Conservation (phyloP, 2,329 filamentous ascomycete species). For the Pseudocercospora vitis region DNA sequence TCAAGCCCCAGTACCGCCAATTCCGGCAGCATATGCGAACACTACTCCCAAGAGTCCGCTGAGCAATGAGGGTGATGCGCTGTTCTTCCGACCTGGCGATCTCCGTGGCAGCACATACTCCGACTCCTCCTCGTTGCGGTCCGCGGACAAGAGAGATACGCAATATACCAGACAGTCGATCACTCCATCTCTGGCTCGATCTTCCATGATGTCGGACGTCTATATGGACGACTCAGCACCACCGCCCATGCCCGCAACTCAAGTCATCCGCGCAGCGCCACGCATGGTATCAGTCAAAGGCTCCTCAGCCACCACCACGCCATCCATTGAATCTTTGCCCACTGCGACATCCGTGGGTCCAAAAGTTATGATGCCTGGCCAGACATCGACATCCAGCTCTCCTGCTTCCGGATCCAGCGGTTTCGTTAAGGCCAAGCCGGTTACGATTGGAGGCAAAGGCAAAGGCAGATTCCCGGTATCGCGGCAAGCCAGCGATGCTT, state of each 20-base stretch:
- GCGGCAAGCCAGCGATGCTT: conserved; percentile 29
- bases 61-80: conserved; percentile 64
- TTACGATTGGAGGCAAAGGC: conserved; percentile 45
- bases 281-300: conserved; percentile 86
- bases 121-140: conserved; percentile 59
- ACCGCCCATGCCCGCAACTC: conserved; percentile 75
- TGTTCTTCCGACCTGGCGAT: conserved; percentile 91
- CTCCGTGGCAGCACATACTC: conserved; percentile 90
- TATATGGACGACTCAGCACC: conserved; percentile 90
- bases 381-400: conserved; percentile 34
- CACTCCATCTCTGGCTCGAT: conserved; percentile 50
- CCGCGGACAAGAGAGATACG: conserved; percentile 35
- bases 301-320: conserved; percentile 14
- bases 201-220: conserved; percentile 81
- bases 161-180: conserved; percentile 49
- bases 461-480: conserved; percentile 37
- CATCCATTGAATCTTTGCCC: conserved; percentile 14
- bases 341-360: conserved; percentile 17
- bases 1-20: conserved; percentile 82
- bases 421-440: conserved; percentile 47
- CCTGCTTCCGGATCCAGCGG: conserved; percentile 34
- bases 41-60: conserved; percentile 58
- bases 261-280: conserved; percentile 82
- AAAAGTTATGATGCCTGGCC: conserved; percentile 44
- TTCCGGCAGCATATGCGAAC: conserved; percentile 61